phyloP scores from a whole-genome alignment of 2,329 filamentous ascomycete species.

The Exophiala sp. region DNA sequence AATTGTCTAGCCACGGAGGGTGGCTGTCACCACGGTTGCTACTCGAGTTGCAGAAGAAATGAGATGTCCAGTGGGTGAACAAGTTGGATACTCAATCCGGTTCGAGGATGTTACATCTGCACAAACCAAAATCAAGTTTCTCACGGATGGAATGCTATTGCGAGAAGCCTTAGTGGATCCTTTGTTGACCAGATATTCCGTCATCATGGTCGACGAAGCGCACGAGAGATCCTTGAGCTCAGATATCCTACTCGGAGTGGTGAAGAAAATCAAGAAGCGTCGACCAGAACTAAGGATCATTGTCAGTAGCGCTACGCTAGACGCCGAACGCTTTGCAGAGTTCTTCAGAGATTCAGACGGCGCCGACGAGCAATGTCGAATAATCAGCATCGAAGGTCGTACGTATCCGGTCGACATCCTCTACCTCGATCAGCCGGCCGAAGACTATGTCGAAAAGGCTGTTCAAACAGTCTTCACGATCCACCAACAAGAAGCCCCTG shows the following conservation, averaged over 20 bases:
- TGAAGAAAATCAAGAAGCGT: constrained; percentile 84
- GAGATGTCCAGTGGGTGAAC: constrained; percentile 79
- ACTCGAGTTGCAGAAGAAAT: constrained; percentile 85
- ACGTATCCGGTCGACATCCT: constrained; percentile 86
- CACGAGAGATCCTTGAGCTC: constrained; percentile 92
- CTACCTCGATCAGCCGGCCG: constrained; percentile 71
- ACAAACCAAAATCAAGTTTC: constrained; percentile 84
- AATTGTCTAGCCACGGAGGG: constrained; percentile 67
- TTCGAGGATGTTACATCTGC: constrained; percentile 89
- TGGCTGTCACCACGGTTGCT: constrained; percentile 88
- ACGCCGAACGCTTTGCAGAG: constrained; percentile 77
- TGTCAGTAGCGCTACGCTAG: constrained; percentile 87
- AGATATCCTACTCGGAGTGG: constrained; percentile 79
- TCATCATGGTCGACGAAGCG: constrained; percentile 97
- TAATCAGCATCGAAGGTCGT: constrained; percentile 82
- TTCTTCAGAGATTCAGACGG: constrained; percentile 62
- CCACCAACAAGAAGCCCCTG: constrained; percentile 72
- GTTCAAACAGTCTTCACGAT: constrained; percentile 84
- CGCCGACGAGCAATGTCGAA: constrained; percentile 50
- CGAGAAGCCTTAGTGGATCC: constrained; percentile 92
- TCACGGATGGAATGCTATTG: constrained; percentile 88
- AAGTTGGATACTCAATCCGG: constrained; percentile 87
- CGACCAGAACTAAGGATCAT: constrained; percentile 81
- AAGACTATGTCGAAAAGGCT: constrained; percentile 82
- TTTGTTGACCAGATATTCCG: constrained; percentile 81